Evolutionary conservation across 768 basidiomycete genomes (phyloP).

Genomic region (Gloeostereum incarnatum): DNA sequence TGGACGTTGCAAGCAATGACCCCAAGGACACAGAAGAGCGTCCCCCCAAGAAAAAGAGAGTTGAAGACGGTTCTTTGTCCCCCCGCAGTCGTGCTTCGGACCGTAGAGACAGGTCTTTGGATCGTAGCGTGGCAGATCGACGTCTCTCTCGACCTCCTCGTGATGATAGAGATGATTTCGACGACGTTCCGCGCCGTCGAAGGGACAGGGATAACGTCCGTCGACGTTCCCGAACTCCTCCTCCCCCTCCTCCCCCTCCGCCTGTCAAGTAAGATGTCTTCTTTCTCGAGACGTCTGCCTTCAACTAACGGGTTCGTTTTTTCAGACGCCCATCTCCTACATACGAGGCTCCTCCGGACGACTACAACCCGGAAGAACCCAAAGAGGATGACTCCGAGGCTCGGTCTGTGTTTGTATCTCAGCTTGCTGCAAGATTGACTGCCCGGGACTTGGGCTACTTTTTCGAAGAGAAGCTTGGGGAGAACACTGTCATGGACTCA

Average conservation of each 20-base stretch:
- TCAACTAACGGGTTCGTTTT: background rate
- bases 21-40: conserved; percentile 34
- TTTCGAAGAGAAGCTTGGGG: conserved; percentile 95
- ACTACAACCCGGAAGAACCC: conserved; percentile 81
- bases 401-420: conserved; percentile 97
- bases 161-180: conserved; percentile 54
- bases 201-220: conserved; percentile 40
- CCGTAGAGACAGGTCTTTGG: conserved; percentile 39
- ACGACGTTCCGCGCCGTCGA: conserved; percentile 39
- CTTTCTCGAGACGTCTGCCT: conserved; percentile 5
- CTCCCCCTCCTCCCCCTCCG: conserved; percentile 29
- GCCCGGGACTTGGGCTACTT: conserved; percentile 97
- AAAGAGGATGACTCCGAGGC: conserved; percentile 97
- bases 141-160: conserved; percentile 25
- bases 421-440: conserved; percentile 93
- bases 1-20: conserved; percentile 35
- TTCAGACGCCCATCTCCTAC: conserved; percentile 61
- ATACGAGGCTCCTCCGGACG: conserved; percentile 57
- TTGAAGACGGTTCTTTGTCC: conserved; percentile 32
- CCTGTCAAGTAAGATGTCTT: conserved; percentile 32
- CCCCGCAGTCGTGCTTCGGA: conserved; percentile 17
- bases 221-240: conserved; percentile 17
- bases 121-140: conserved; percentile 44
- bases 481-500: conserved; percentile 90
- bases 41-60: conserved; percentile 56